Evolutionary conservation across 2,329 filamentous ascomycete genomes (phyloP), one percentile per base, ranked within the genome.

Genomic region (Drechslerella stenobrocha): DNA sequence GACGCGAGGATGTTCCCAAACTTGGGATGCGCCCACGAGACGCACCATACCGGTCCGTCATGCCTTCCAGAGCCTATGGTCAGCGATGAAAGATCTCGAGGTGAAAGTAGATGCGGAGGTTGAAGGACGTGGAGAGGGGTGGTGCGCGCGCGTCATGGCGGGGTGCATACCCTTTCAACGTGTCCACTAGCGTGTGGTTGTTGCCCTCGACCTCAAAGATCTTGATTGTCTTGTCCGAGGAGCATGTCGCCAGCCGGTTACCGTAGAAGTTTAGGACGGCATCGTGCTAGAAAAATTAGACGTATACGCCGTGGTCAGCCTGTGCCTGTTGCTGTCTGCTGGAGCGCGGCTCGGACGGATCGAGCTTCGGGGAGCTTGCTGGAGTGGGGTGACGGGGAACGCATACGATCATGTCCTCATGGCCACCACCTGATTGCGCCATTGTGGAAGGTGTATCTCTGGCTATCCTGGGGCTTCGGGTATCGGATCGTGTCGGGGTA

Each of bases 211-310:
- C 87, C 79, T 98, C 93, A 76, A 96, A 98, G 76, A 98, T 97
- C 81, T 97, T 97, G 81, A 98, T 95, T 47, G 92, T 97, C 77
- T 93, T 91, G 79, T 98, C 93, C 72, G 92, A 96, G 32, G 91
- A 96, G 79, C 93, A 97, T 72, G 93, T 98, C 70, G 93, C 93
- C 73, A 98, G 85, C 75, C 92, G 88, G 73, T 93, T 87, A 75
- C 93, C 93, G 78, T 97, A 98, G 81, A 97, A 98, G 78, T 98
- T 93, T 76, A 98, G 87, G 72, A 95, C 92, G 71, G 93, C 93
- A 83, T 98, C 93, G 78, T 98, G 93, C 92, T 90, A 74, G 55
- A 52, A n/a, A n/a, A n/a, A n/a, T n/a, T n/a, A n/a, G n/a, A n/a
- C n/a, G n/a, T n/a, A n/a, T n/a, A n/a, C n/a, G n/a, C n/a, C n/a